Evolutionary conservation across 495 filamentous ascomycete genomes (phyloP), one percentile per base, ranked within the genome.

Genomic region (Physcia stellaris): DNA sequence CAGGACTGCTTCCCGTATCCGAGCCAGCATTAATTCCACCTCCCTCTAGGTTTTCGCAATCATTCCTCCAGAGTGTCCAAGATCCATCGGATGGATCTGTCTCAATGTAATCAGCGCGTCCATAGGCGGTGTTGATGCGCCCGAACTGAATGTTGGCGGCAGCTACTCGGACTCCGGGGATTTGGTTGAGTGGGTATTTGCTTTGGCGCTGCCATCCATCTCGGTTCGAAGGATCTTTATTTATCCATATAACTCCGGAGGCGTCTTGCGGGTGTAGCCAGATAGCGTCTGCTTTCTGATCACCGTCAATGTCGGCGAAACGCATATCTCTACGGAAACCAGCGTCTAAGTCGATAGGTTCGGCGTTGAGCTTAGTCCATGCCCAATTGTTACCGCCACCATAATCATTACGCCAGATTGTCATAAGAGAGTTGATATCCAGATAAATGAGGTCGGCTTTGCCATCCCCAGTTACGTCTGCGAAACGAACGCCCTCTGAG

Each of bases 371-470:
- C 5, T 22, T 4, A 4, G 17, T 37, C 26, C 26, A 28, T n/a
- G n/a, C n/a, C n/a, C n/a, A n/a, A n/a, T n/a, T n/a, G n/a, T n/a
- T n/a, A n/a, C n/a, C n/a, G n/a, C n/a, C n/a, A n/a, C n/a, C n/a
- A n/a, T n/a, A n/a, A 24, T 37, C 34, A n/a, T 37, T 37, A 2
- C 34, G 34, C 24, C 27, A 37, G 18, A 37, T 37, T 10, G 34
- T 37, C 34, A 37, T 37, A 3, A 20, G 34, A 9, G 34, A 22
- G 11, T 10, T 10, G 15, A 15, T 24, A 22, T 37, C 34, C 3
- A 37, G 34, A 20, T 24, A 37, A 24, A 37, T 24, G 4, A 37
- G 15, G 19, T 37, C 34, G n/a, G 17, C 34, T 37, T 37, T 37
- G 19, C 34, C 34, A 24, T 37, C 34, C 4, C 34, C 35, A 6